Percentiles rank a stretch among this genome's conserved stretches.
Evolutionary conservation across 2,329 filamentous ascomycete genomes (phyloP).

Genomic region (Alternaria triticimaculans): DNA sequence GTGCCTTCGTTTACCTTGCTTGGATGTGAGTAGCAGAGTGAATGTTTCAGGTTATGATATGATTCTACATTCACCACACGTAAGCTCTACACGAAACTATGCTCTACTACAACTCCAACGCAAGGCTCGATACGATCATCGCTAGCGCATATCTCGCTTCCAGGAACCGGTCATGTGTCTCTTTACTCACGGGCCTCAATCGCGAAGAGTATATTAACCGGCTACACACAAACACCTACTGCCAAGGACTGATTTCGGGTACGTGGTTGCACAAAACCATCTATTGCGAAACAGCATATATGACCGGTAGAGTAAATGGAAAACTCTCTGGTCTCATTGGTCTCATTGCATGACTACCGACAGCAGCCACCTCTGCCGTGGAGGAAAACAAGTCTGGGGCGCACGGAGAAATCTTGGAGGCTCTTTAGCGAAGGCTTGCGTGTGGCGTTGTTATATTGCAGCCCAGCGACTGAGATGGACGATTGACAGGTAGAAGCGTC

Average conservation of each 20-base stretch:
- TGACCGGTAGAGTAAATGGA: background rate
- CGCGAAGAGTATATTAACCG: conserved; percentile 23
- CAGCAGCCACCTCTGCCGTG: background rate
- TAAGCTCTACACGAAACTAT: background rate
- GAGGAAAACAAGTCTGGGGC: conserved; percentile 10
- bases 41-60: background rate
- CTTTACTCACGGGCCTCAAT: conserved; percentile 15
- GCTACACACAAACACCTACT: conserved; percentile 10
- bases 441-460: conserved; percentile 19
- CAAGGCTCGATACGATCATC: background rate
- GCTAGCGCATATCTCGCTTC: conserved; percentile 1
- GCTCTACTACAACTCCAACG: background rate
- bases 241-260: conserved; percentile 10
- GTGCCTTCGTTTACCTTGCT: background rate
- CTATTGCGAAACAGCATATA: conserved; percentile 20
- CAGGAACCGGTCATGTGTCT: conserved; percentile 13
- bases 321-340: background rate
- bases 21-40: background rate
- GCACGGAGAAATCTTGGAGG: conserved; percentile 11
- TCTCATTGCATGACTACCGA: background rate
- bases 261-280: conserved; percentile 18
- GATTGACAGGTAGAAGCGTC: conserved; percentile 1
- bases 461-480: conserved; percentile 9
- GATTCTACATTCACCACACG: background rate
- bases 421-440: conserved; percentile 8